Conservation (phyloP, 2,329 filamentous ascomycete genomes). For the Sporothrix euskadiensis region DNA sequence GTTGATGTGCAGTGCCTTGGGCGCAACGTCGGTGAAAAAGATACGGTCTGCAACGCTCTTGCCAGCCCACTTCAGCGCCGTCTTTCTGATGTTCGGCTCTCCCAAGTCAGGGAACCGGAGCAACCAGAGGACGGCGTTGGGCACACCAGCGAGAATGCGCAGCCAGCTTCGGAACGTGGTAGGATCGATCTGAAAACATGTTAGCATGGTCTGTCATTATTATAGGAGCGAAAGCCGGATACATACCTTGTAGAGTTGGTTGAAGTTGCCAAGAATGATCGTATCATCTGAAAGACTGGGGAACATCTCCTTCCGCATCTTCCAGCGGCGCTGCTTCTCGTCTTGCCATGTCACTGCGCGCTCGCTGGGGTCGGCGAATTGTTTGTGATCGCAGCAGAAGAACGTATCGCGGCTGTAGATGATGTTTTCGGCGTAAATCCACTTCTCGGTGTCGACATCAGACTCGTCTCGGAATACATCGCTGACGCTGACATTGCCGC, state of each 20-base stretch:
- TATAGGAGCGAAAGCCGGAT: neutral
- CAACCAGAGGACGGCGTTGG: conserved; percentile 90
- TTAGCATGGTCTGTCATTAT: neutral
- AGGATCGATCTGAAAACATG: conserved; percentile 78
- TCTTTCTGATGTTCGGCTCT: conserved; percentile 78
- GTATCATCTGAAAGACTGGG: conserved; percentile 77
- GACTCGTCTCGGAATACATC: conserved; percentile 69
- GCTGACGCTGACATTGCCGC: conserved; percentile 71
- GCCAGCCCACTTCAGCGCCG: conserved; percentile 80
- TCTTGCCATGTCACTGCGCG: conserved; percentile 73
- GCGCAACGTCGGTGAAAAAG: conserved; percentile 93
- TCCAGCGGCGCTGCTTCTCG: conserved; percentile 80
- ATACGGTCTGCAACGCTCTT: conserved; percentile 81
- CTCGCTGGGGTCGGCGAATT: conserved; percentile 70
- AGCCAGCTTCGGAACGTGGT: conserved; percentile 96
- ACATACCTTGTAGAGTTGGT: conserved; percentile 93
- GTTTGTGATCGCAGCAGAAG: conserved; percentile 96
- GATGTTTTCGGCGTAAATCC: conserved; percentile 97
- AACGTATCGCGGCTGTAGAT: conserved; percentile 94
- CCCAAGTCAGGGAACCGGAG: conserved; percentile 95
- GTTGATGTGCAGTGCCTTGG: conserved; percentile 90
- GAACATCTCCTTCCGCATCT: conserved; percentile 91
- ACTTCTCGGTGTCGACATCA: conserved; percentile 69
- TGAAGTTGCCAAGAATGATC: conserved; percentile 96
- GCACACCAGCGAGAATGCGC: conserved; percentile 79